Conservation (phyloP, 768 basidiomycete species). For the Guyanaporus albipodus region DNA sequence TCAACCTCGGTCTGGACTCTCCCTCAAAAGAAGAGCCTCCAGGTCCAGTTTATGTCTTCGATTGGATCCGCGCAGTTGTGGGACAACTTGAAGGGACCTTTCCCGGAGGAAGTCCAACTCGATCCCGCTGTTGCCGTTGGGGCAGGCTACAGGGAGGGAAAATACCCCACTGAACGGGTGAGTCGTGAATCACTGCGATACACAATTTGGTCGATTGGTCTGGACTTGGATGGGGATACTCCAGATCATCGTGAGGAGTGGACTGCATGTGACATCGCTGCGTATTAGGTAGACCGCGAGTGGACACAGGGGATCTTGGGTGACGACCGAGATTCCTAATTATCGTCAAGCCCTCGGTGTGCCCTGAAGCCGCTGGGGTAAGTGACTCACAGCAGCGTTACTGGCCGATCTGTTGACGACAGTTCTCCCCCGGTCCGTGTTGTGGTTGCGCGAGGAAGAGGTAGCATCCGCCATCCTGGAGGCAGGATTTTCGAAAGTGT, state of each 20-base stretch:
- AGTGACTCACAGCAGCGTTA: too few species aligned
- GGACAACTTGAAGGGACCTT: not conserved
- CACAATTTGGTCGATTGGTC: not conserved
- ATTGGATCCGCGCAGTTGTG: not conserved
- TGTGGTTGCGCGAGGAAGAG: conserved; percentile 42
- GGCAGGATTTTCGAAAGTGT: conserved; percentile 16
- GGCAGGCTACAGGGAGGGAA: not conserved
- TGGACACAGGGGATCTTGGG: not conserved
- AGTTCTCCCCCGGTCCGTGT: too few species aligned
- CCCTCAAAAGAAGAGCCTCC: conserved; percentile 16
- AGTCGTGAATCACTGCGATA: not conserved
- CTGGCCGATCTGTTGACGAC: too few species aligned
- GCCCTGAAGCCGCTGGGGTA: too few species aligned
- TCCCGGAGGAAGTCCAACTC: not conserved
- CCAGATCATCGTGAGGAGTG: not conserved
- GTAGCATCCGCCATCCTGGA: conserved; percentile 35
- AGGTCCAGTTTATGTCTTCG: not conserved
- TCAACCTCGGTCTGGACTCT: conserved; percentile 31
- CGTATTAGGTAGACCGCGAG: not conserved
- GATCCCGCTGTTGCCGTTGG: not conserved
- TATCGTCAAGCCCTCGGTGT: not conserved
- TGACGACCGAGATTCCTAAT: not conserved
- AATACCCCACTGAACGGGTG: not conserved
- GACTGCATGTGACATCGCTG: not conserved
- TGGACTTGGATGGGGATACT: not conserved